Evolutionary conservation across 495 filamentous ascomycete species (phyloP).

Genomic region (Daldinia grandis): DNA sequence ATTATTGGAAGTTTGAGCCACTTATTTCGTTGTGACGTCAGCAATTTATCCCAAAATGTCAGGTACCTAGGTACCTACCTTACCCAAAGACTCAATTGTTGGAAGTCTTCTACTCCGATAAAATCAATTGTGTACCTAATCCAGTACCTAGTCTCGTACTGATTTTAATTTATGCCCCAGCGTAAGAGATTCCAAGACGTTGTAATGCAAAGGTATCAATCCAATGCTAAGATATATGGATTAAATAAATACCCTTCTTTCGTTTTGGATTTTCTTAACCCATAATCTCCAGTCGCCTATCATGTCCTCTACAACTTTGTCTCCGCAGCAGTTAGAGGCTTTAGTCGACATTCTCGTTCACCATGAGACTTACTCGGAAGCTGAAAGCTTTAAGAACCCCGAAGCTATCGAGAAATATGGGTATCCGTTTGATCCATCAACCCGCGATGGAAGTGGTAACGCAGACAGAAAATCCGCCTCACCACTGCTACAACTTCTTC

Average conservation of each 20-base stretch:
- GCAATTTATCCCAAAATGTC: not conserved
- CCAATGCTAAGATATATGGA: not conserved
- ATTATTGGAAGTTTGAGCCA: not conserved
- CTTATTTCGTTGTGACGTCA: constrained; percentile 27
- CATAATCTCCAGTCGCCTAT: not conserved
- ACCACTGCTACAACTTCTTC: constrained; percentile 66
- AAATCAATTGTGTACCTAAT: not conserved
- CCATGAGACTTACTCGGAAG: constrained; percentile 68
- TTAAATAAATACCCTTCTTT: not conserved
- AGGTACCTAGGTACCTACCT: too few relatives aligned
- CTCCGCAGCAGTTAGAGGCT: constrained; percentile 62
- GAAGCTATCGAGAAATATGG: constrained; percentile 65
- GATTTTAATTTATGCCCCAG: not conserved
- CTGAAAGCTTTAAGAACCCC: constrained; percentile 65
- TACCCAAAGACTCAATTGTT: not conserved
- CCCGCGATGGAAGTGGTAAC: constrained; percentile 8
- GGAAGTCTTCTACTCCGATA: not conserved
- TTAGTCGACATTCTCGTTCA: constrained; percentile 74
- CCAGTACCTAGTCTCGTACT: not conserved
- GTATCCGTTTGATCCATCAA: constrained; percentile 57
- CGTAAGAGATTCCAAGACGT: not conserved
- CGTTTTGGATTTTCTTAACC: not conserved
- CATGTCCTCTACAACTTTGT: constrained; percentile 45
- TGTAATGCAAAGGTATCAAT: constrained; percentile 16
- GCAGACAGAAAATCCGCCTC: constrained; percentile 48